Conservation (phyloP, 257 asterid genomes). For the Lycium ferocissimum region DNA sequence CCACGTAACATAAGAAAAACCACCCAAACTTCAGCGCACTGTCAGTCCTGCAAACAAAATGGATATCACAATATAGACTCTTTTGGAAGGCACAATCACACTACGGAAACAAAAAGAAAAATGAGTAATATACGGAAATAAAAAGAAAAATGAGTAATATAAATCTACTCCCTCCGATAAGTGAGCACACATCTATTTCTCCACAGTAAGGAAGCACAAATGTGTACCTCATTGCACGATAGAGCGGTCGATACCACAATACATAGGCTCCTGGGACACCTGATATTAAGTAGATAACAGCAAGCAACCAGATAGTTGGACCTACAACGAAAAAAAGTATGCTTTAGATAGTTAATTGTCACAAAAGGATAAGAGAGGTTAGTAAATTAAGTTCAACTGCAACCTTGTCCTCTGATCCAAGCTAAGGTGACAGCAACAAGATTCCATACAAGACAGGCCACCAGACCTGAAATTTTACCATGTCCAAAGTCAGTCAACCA, state of each 20-base stretch:
- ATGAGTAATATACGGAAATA: not conserved
- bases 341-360: slow-evolving; percentile 4
- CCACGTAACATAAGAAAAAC: slow-evolving; percentile 80
- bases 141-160: not conserved
- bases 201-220: not conserved
- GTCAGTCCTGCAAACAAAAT: slow-evolving; percentile 68
- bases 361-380: not conserved
- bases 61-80: not conserved
- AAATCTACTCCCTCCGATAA: not conserved
- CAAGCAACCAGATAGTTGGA: slow-evolving; percentile 79
- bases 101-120: not conserved
- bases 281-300: slow-evolving; percentile 78
- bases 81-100: not conserved
- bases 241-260: slow-evolving; percentile 95
- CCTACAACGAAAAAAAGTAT: slow-evolving; percentile 46
- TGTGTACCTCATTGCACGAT: slow-evolving; percentile 89
- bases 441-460: slow-evolving; percentile 78
- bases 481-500: slow-evolving; percentile 30
- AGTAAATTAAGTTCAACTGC: slow-evolving; percentile 34
- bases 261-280: slow-evolving; percentile 95
- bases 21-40: slow-evolving; percentile 87
- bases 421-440: slow-evolving; percentile 75
- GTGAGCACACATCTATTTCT: not conserved
- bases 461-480: slow-evolving; percentile 61
- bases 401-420: slow-evolving; percentile 90